Evolutionary conservation across 2,329 filamentous ascomycete genomes (phyloP).

Genomic region (Penicillium sp.): DNA sequence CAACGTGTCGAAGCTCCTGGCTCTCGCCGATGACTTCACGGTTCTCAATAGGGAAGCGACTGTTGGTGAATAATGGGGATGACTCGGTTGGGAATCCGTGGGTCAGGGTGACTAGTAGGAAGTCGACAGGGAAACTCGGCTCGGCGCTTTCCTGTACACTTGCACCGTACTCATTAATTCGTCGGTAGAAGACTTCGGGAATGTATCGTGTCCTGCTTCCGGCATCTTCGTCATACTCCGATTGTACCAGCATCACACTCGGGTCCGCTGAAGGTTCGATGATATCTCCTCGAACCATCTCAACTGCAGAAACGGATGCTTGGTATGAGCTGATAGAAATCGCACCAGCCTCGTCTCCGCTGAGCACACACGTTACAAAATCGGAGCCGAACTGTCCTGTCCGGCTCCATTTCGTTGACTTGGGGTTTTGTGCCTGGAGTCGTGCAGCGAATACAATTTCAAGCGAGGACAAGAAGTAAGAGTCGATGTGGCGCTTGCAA

Average conservation of each 20-base stretch:
- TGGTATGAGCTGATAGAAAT: slow-evolving; percentile 92
- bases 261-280: slow-evolving; percentile 94
- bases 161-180: slow-evolving; percentile 92
- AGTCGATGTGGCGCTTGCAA: slow-evolving; percentile 94
- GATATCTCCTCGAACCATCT: slow-evolving; percentile 95
- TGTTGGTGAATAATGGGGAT: slow-evolving; percentile 69
- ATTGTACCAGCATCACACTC: slow-evolving; percentile 87
- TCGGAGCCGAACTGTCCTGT: slow-evolving; percentile 91
- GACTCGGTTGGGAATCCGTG: slow-evolving; percentile 88
- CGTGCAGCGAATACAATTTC: slow-evolving; percentile 88
- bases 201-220: slow-evolving; percentile 78
- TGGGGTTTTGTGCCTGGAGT: slow-evolving; percentile 82
- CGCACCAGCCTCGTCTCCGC: slow-evolving; percentile 84
- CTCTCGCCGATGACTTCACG: slow-evolving; percentile 80
- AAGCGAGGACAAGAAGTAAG: slow-evolving; percentile 87
- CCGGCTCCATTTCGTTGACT: slow-evolving; percentile 94
- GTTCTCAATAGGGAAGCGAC: slow-evolving; percentile 86
- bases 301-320: slow-evolving; percentile 89
- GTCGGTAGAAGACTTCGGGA: slow-evolving; percentile 93
- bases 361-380: slow-evolving; percentile 93
- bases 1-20: slow-evolving; percentile 70
- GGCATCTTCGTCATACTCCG: slow-evolving; percentile 76
- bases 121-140: slow-evolving; percentile 93
- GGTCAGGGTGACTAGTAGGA: slow-evolving; percentile 90
- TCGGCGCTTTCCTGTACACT: slow-evolving; percentile 98